These are phyloP conservation scores for Fraxinus excelsior DNA, from an alignment of 257 asterid genomes.

Conservation along the genomic window DNA sequence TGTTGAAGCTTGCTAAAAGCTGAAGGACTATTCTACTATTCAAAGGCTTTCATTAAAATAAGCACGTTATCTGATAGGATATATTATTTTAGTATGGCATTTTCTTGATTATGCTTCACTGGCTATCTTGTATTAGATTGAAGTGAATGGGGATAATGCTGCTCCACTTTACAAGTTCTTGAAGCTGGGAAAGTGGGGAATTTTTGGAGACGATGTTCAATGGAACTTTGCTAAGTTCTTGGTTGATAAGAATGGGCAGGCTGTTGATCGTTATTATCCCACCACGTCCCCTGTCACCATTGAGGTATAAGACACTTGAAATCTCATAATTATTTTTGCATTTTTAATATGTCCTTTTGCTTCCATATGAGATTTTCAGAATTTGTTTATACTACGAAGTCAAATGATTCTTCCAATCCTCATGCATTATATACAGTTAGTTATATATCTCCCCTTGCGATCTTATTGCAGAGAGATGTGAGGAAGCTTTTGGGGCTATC, in stretches of 20 bases:
- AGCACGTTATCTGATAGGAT: not conserved
- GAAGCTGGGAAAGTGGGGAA: conserved; percentile 80
- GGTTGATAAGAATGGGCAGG: conserved; percentile 70
- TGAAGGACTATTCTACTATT: not conserved
- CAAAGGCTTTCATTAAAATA: not conserved
- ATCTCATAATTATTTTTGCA: not conserved
- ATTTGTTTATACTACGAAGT: not conserved
- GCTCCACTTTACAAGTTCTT: conserved; percentile 81
- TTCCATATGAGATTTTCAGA: not conserved
- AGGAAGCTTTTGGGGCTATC: conserved; percentile 43
- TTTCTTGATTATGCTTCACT: conserved; percentile 13
- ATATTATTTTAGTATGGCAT: not conserved
- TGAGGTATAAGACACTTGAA: conserved; percentile 44
- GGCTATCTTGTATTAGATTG: conserved; percentile 44
- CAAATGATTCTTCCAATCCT: conserved; percentile 8
- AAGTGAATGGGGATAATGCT: conserved; percentile 70
- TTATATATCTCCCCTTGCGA: not conserved
- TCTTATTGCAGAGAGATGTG: conserved; percentile 48
- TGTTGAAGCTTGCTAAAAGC: not conserved
- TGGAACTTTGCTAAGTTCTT: conserved; percentile 90
- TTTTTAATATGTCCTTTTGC: not conserved
- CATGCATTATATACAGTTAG: not conserved
- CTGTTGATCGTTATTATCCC: conserved; percentile 77
- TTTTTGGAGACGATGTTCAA: conserved; percentile 76
- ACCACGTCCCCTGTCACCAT: conserved; percentile 76